Base-by-base conservation (phyloP, 139 green algal species). In the Chlorella sp. region DNA sequence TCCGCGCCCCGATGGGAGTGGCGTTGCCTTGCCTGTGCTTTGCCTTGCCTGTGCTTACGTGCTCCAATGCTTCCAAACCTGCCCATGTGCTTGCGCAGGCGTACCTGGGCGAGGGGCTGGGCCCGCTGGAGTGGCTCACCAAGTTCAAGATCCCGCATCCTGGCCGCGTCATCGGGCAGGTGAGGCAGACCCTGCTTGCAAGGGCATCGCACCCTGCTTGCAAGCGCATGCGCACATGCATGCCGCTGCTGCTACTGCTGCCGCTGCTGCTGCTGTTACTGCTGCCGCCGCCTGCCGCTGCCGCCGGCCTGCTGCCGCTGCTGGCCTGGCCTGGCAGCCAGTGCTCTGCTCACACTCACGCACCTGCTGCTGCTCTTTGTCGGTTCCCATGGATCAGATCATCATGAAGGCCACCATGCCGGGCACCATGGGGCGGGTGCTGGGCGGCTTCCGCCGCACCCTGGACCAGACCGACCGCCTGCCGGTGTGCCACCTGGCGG, bases 121-220 rank as follows among this genome's bases (percentile, higher is more conserved):
- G 96, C 28, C 90, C 92, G 3, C 87, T 97, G 60, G 47, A 68
- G 56, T 92, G 81, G 76, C 86, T 96, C 62, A 89, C 85, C 41
- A 92, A 93, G 72, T 86, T 96, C 39, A 94, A 95, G 80, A 98
- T 99, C 80, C 97, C 95, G n/a, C 97, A 99, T 86, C 96, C 95
- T 2, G 97, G 97, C 21, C 89, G 92, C n/a, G 91, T 99, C n/a
- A 76, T 74, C 0, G 87, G 85, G 2, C 80, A 90, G 71, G 64
- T 91, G 36, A 69, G 79, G n/a, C n/a, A n/a, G n/a, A n/a, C n/a
- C 26, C 51, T 60, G 51, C 12, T 60, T 2, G 51, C 51, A 60
- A 23, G 51, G 6, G 44, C 44, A n/a, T n/a, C n/a, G n/a, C n/a
- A n/a, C n/a, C 26, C 51, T 60, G 51, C 12, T 60, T 2, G 51